phyloP scores from a whole-genome alignment of 305 asterid species.

The Solanum hybrid region DNA sequence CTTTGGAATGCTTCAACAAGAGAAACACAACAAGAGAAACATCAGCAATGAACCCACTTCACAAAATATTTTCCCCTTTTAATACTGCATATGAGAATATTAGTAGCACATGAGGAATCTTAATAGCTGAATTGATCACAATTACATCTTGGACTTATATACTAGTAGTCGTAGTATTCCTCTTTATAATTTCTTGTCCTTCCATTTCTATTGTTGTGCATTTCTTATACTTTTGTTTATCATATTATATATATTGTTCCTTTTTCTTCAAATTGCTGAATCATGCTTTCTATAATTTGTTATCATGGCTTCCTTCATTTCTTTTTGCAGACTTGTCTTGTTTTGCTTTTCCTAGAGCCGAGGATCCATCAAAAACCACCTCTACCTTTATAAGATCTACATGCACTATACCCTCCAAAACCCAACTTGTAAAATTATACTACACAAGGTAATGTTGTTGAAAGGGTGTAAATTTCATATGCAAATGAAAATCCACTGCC shows the following conservation, averaged over 20 bases:
- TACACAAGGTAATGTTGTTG: not conserved
- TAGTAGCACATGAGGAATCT: too few species aligned
- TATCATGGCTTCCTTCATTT: not conserved
- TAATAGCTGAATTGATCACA: too few species aligned
- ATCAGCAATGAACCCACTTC: not conserved
- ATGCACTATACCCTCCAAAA: not conserved
- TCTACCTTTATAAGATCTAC: not conserved
- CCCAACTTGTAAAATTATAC: not conserved
- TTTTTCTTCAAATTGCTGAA: not conserved
- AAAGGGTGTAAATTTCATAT: not conserved
- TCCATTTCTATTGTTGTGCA: accelerated
- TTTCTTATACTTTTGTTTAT: not conserved
- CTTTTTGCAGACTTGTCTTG: not conserved
- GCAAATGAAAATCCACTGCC: not conserved
- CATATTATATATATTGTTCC: not conserved
- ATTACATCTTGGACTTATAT: not conserved
- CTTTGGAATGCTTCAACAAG: not conserved
- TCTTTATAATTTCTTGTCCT: not conserved
- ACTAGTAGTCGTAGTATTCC: not conserved
- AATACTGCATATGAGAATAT: not conserved
- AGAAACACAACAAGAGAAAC: not conserved
- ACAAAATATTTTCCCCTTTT: not conserved
- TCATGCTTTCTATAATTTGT: not conserved
- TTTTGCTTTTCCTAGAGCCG: not conserved
- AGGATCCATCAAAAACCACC: not conserved